These are phyloP conservation scores for Arthrobotrys musiformis DNA, from an alignment of 2,329 filamentous ascomycete species.

Conservation along the genomic window DNA sequence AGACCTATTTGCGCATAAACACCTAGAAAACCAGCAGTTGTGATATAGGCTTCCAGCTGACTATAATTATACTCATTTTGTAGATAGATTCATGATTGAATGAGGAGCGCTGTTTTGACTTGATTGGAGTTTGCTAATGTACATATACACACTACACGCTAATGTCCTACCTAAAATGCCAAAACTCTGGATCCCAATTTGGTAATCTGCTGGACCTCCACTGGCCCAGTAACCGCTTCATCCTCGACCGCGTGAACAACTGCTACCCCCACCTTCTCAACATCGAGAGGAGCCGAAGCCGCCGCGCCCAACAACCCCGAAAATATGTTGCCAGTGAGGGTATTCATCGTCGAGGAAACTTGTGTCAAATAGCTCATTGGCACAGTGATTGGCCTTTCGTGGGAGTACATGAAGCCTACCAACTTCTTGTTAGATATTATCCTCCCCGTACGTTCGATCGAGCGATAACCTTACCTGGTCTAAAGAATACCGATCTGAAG, in stretches of 20 bases:
- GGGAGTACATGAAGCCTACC: slow-evolving; percentile 81
- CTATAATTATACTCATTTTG: background rate
- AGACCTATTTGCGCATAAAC: background rate
- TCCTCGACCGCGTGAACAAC: slow-evolving; percentile 87
- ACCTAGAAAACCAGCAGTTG: background rate
- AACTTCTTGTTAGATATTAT: slow-evolving; percentile 2
- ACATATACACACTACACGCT: background rate
- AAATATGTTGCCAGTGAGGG: slow-evolving; percentile 78
- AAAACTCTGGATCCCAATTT: slow-evolving; percentile 28
- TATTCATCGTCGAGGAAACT: slow-evolving; percentile 80
- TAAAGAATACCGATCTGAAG: slow-evolving; percentile 82
- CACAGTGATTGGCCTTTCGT: slow-evolving; percentile 80
- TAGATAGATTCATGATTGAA: slow-evolving; percentile 7
- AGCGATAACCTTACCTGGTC: slow-evolving; percentile 69
- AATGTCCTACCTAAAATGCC: background rate
- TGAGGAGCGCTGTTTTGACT: background rate
- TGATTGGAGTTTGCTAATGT: slow-evolving; percentile 14
- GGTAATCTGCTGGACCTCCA: slow-evolving; percentile 84
- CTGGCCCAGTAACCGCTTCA: slow-evolving; percentile 75
- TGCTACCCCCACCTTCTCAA: slow-evolving; percentile 86
- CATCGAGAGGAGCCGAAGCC: slow-evolving; percentile 86
- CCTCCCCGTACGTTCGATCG: background rate
- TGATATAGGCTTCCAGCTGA: background rate
- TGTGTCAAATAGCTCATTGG: slow-evolving; percentile 83
- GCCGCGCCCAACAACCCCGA: slow-evolving; percentile 80